Percentiles rank a stretch among this genome's conserved stretches.
Conservation (phyloP, 352 stramenopile genomes). For the Pythium rishiriense region DNA sequence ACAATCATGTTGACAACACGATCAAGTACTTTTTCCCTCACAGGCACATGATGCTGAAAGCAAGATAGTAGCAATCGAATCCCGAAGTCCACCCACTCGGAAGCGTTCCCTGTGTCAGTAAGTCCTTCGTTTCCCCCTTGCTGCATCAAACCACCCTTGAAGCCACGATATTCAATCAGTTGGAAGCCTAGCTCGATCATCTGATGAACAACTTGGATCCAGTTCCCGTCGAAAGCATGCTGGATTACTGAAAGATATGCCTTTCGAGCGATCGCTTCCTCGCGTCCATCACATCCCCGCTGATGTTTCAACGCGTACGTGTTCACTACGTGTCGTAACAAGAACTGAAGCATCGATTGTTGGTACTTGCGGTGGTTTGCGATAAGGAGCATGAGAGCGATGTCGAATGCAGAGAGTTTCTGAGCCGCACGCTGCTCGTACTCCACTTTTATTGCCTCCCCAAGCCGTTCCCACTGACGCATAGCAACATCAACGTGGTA, state of each 20-base stretch:
- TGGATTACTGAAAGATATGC: conserved; percentile 33
- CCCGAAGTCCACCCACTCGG: conserved; percentile 40
- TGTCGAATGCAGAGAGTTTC: conserved; percentile 41
- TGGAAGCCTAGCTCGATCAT: conserved; percentile 40
- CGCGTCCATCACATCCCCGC: conserved; percentile 2
- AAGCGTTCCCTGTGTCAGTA: not conserved
- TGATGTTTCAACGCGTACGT: conserved; percentile 26
- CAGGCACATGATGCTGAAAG: conserved; percentile 42
- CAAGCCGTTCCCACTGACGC: conserved; percentile 43
- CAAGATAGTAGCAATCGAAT: conserved; percentile 46
- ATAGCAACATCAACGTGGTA: conserved; percentile 57
- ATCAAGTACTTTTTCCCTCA: conserved; percentile 39
- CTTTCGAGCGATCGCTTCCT: conserved; percentile 16
- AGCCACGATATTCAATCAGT: conserved; percentile 31
- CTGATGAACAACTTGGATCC: conserved; percentile 33
- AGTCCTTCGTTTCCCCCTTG: conserved; percentile 1
- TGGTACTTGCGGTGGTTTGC: conserved; percentile 36
- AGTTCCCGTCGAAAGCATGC: conserved; percentile 36
- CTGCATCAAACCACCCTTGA: conserved; percentile 15
- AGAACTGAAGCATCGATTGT: conserved; percentile 27
- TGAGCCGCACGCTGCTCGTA: conserved; percentile 35
- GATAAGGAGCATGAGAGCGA: conserved; percentile 46
- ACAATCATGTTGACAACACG: conserved; percentile 47
- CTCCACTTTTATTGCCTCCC: conserved; percentile 37
- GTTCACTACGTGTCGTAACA: conserved; percentile 29